Percentiles rank a stretch among this genome's conserved stretches.
These are phyloP conservation scores for Cercospora zeina DNA, from an alignment of 2,329 filamentous ascomycete genomes.

Conservation along the genomic window DNA sequence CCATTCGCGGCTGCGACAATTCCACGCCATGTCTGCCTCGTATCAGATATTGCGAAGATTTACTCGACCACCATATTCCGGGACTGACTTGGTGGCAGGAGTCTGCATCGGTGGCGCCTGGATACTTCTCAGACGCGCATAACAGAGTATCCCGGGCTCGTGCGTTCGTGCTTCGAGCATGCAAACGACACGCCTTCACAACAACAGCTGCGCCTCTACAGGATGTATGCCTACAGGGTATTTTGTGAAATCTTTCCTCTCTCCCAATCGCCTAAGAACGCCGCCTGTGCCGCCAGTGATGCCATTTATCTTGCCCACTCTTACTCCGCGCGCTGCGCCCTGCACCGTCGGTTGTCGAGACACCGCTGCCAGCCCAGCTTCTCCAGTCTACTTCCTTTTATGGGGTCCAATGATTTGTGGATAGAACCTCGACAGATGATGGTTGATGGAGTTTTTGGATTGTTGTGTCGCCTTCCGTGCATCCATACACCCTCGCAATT, in stretches of 20 bases:
- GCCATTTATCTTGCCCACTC: not conserved
- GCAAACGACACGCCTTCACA: no score
- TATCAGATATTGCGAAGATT: no score
- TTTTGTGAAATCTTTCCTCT: not conserved
- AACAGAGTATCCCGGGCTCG: no score
- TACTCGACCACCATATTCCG: no score
- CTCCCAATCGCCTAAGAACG: not conserved
- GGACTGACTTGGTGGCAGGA: no score
- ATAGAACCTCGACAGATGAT: slow-evolving; percentile 78
- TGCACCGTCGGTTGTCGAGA: not conserved
- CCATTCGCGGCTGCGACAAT: no score
- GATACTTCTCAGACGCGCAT: no score
- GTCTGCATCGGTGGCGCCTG: no score
- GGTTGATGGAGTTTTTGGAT: slow-evolving; percentile 83
- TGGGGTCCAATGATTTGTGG: slow-evolving; percentile 69
- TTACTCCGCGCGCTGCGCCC: not conserved
- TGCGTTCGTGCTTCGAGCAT: no score
- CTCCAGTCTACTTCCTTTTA: slow-evolving; percentile 59
- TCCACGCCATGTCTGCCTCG: no score
- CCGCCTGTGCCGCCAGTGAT: not conserved
- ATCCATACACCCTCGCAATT: slow-evolving; percentile 75
- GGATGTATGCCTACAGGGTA: not conserved
- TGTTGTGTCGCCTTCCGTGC: slow-evolving; percentile 40
- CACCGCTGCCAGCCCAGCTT: not conserved
- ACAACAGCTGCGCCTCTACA: not conserved